These are phyloP conservation scores for Echites panduratus DNA, from an alignment of 257 asterid genomes.

Conservation along the genomic window DNA sequence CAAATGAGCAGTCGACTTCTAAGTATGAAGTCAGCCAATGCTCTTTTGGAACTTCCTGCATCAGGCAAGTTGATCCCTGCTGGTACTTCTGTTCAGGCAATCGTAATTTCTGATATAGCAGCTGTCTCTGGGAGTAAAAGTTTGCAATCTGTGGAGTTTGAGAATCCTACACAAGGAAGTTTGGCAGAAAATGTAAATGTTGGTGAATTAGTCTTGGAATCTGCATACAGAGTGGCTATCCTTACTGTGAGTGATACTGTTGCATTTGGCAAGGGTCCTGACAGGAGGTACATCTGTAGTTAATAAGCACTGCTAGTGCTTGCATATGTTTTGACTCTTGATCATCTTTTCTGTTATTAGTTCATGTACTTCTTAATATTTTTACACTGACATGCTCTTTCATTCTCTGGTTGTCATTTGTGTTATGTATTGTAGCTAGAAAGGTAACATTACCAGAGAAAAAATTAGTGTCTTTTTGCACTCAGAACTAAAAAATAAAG, in stretches of 20 bases:
- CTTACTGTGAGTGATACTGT: constrained; percentile 92
- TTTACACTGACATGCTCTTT: background rate
- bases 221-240: constrained; percentile 64
- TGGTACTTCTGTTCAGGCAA: constrained; percentile 60
- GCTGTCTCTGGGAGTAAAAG: constrained; percentile 32
- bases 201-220: constrained; percentile 28
- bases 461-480: background rate
- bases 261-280: constrained; percentile 73
- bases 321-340: background rate
- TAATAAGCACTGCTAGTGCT: background rate
- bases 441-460: background rate
- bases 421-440: background rate
- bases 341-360: background rate
- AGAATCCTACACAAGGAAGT: constrained; percentile 21
- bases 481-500: background rate
- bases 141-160: constrained; percentile 27
- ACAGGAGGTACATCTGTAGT: constrained; percentile 55
- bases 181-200: constrained; percentile 18
- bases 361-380: background rate
- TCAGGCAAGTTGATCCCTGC: constrained; percentile 55
- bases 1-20: constrained; percentile 87
- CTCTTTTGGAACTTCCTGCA: constrained; percentile 74
- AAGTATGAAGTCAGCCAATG: constrained; percentile 94
- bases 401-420: background rate
- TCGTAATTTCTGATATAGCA: constrained; percentile 58